These are phyloP conservation scores for Karstenula rhodostoma DNA, from an alignment of 2,329 filamentous ascomycete species.

Conservation along the genomic window DNA sequence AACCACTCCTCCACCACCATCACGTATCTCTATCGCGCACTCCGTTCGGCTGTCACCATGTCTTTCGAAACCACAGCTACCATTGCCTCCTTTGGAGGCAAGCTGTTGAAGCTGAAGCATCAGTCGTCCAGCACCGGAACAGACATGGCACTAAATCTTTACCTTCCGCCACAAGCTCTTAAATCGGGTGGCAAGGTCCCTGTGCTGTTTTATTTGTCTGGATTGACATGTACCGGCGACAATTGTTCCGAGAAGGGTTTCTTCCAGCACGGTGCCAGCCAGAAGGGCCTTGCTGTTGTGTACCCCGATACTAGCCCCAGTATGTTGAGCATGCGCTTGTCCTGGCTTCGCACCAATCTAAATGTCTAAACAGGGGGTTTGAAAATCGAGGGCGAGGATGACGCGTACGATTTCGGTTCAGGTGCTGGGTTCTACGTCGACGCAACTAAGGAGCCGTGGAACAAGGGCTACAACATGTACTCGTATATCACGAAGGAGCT, in stretches of 20 bases:
- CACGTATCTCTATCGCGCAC: constrained; percentile 24
- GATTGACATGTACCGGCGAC: constrained; percentile 92
- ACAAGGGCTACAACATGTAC: constrained; percentile 90
- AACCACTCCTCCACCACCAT: constrained; percentile 20
- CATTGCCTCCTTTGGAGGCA: constrained; percentile 91
- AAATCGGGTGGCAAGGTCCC: constrained; percentile 70
- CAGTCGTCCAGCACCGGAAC: constrained; percentile 79
- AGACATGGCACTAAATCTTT: constrained; percentile 92
- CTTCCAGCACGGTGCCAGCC: constrained; percentile 82
- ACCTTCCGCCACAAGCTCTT: constrained; percentile 78
- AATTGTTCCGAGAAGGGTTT: constrained; percentile 82
- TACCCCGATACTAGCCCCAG: constrained; percentile 96
- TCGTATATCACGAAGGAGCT: constrained; percentile 89
- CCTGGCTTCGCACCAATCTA: constrained; percentile 25
- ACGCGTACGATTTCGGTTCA: constrained; percentile 88
- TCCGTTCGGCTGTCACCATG: constrained; percentile 50
- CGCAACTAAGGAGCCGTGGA: constrained; percentile 78
- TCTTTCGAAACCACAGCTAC: constrained; percentile 87
- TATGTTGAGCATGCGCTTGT: constrained; percentile 50
- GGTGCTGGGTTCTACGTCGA: constrained; percentile 96
- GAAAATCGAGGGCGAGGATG: constrained; percentile 82
- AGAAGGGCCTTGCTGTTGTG: constrained; percentile 86
- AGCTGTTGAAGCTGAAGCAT: constrained; percentile 93
- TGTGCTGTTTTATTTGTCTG: constrained; percentile 90
- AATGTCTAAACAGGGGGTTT: constrained; percentile 67